A percentile compares a stretch with the other conserved stretches of the same genome.
These are phyloP conservation scores for Simmondsia chinensis DNA, from an alignment of 148 eudicot species.

Conservation along the genomic window DNA sequence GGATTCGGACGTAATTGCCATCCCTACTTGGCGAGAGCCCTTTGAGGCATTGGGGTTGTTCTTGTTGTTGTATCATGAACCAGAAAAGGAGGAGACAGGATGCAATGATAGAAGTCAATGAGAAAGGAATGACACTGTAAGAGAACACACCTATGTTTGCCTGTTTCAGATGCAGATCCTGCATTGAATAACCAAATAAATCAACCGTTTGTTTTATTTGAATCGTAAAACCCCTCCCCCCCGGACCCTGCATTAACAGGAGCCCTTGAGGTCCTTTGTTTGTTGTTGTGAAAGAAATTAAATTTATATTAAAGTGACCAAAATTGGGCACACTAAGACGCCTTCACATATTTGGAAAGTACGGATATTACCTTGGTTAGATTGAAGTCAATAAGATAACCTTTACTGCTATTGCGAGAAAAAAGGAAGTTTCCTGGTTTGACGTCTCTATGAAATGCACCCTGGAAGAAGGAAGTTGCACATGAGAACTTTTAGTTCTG, in stretches of 20 bases:
- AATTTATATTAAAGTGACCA: too few relatives aligned
- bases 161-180: conserved; percentile 71
- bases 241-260: too few relatives aligned
- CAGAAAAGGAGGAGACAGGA: too few relatives aligned
- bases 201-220: background rate
- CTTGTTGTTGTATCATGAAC: too few relatives aligned
- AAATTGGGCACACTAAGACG: background rate
- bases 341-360: background rate
- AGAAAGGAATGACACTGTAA: conserved; percentile 12
- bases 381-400: conserved; percentile 90
- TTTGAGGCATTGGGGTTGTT: too few relatives aligned
- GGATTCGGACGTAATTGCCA: too few relatives aligned
- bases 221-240: too few relatives aligned
- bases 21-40: too few relatives aligned
- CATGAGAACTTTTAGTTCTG: background rate
- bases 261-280: too few relatives aligned
- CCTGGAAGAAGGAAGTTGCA: conserved; percentile 38
- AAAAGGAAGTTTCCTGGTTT: conserved; percentile 97
- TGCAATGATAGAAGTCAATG: background rate
- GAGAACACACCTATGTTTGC: conserved; percentile 43
- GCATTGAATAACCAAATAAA: conserved; percentile 13
- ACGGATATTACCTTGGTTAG: conserved; percentile 66
- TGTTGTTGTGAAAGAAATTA: too few relatives aligned
- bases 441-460: conserved; percentile 86
- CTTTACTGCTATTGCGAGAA: conserved; percentile 49